Conservation (phyloP, 2,329 filamentous ascomycete species). For the Colletotrichum sansevieriae region DNA sequence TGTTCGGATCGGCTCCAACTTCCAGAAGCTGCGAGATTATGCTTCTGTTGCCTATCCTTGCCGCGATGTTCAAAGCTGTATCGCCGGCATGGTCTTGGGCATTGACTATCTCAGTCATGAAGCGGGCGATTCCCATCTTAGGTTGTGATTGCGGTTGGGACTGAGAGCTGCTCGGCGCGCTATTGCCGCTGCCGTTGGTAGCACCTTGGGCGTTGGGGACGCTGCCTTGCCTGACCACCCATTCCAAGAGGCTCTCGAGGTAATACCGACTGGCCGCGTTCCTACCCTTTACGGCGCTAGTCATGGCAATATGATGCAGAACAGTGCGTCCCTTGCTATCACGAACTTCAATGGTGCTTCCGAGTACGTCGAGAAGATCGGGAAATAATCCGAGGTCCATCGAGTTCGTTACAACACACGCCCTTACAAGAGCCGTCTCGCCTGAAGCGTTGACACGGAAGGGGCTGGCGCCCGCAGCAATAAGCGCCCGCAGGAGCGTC, state of each 20-base stretch:
- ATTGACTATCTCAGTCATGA: conserved; percentile 98
- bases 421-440: conserved; percentile 93
- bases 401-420: conserved; percentile 93
- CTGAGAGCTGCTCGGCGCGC: conserved; percentile 57
- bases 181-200: conserved; percentile 46
- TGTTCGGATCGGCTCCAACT: conserved; percentile 92
- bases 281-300: conserved; percentile 93
- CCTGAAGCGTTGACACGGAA: conserved; percentile 89
- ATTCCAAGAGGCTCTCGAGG: conserved; percentile 92
- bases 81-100: conserved; percentile 94
- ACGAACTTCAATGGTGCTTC: conserved; percentile 88
- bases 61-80: conserved; percentile 93
- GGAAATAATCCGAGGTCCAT: conserved; percentile 92
- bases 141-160: conserved; percentile 56
- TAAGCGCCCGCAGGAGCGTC: conserved; percentile 82
- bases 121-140: conserved; percentile 88
- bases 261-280: conserved; percentile 95
- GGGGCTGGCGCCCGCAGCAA: conserved; percentile 87
- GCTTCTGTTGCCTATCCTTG: conserved; percentile 90
- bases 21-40: conserved; percentile 98
- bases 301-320: conserved; percentile 94
- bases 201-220: conserved; percentile 65
- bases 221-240: conserved; percentile 89
- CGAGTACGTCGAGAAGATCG: conserved; percentile 88
- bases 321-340: conserved; percentile 93